Percentiles rank a stretch among this genome's conserved stretches.
These are phyloP conservation scores for Exophiala calicioides DNA, from an alignment of 2,329 filamentous ascomycete genomes.

Conservation along the genomic window DNA sequence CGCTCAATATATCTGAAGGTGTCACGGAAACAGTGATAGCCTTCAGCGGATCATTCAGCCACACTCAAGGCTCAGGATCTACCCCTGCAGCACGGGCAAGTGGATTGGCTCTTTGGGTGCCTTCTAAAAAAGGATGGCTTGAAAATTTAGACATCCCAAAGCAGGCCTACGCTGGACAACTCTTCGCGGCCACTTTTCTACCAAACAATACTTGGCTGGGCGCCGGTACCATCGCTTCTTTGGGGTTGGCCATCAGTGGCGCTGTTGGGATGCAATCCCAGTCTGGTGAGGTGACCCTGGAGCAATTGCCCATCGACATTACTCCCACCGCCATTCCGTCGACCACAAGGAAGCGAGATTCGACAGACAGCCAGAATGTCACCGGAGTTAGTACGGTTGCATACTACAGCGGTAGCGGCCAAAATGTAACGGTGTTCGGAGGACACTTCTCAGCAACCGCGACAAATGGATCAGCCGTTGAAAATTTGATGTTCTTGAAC, in stretches of 20 bases:
- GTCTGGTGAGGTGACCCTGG: constrained; percentile 38
- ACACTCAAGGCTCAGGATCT: constrained; percentile 67
- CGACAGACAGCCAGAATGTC: constrained; percentile 37
- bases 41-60: constrained; percentile 76
- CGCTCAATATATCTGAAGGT: constrained; percentile 72
- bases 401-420: constrained; percentile 69
- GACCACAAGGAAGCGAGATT: constrained; percentile 32
- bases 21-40: constrained; percentile 72
- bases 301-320: constrained; percentile 54
- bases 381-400: constrained; percentile 68
- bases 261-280: constrained; percentile 62
- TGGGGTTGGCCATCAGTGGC: constrained; percentile 70
- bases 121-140: constrained; percentile 82
- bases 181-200: constrained; percentile 71
- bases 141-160: constrained; percentile 67
- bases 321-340: constrained; percentile 31
- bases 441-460: constrained; percentile 78
- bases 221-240: constrained; percentile 78
- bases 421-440: constrained; percentile 83
- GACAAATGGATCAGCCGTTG: constrained; percentile 67
- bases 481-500: constrained; percentile 83
- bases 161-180: constrained; percentile 68
- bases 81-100: constrained; percentile 63
- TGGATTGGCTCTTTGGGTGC: constrained; percentile 91
- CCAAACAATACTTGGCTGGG: constrained; percentile 64